Percentiles rank a stretch among this genome's conserved stretches.
Evolutionary conservation across 2,329 filamentous ascomycete species (phyloP).

Genomic region (Aspergillus ruber): DNA sequence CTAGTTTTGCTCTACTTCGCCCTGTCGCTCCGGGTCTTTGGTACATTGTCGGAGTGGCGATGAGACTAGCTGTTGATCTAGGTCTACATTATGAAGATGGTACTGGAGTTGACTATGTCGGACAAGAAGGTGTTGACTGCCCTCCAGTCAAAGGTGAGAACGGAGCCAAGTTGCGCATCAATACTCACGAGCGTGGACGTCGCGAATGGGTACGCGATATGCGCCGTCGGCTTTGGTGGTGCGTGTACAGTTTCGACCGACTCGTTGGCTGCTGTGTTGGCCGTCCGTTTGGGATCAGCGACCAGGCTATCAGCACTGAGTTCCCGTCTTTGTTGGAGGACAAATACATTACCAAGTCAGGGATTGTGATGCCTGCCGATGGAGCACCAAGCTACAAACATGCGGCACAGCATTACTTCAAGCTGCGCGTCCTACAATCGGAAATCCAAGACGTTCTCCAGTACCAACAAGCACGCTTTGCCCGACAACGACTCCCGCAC

Average conservation of each 20-base stretch:
- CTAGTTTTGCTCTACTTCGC: constrained; percentile 82
- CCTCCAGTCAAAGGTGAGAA: constrained; percentile 12
- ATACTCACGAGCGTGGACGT: constrained; percentile 56
- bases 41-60: constrained; percentile 95
- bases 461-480: constrained; percentile 79
- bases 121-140: constrained; percentile 27
- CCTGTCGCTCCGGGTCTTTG: constrained; percentile 90
- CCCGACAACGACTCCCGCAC: constrained; percentile 60
- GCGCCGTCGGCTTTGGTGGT: constrained; percentile 88
- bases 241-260: constrained; percentile 90
- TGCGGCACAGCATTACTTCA: constrained; percentile 87
- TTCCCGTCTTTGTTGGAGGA: constrained; percentile 88
- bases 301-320: constrained; percentile 91
- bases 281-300: constrained; percentile 87
- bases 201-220: constrained; percentile 82
- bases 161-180: constrained; percentile 32
- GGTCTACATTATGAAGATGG: constrained; percentile 91
- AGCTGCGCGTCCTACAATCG: constrained; percentile 79
- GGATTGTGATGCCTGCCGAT: constrained; percentile 60
- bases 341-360: constrained; percentile 72
- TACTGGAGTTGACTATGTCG: constrained; percentile 52
- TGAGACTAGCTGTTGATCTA: constrained; percentile 82
- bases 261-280: constrained; percentile 92
- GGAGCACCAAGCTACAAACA: constrained; percentile 76
- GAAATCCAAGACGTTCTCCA: constrained; percentile 93